Evolutionary conservation across 305 asterid species (phyloP).

Genomic region (Salvia sclarea): DNA sequence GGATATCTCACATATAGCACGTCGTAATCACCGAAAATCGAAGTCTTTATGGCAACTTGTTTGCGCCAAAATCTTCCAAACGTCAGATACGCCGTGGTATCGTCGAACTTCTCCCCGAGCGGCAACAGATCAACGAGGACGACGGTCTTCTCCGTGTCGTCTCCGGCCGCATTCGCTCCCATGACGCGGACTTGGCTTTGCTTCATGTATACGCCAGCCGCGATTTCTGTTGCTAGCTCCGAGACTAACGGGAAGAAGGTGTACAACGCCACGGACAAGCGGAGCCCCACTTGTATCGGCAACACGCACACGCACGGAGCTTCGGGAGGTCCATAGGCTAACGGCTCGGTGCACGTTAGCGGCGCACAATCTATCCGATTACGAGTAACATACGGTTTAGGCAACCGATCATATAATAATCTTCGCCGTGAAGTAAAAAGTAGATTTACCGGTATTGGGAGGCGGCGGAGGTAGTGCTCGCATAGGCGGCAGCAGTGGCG

Average conservation of each 20-base stretch:
- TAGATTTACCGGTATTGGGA: constrained; percentile 66
- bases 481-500: constrained; percentile 51
- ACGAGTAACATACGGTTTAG: constrained; percentile 23
- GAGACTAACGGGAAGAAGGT: constrained; percentile 94
- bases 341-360: constrained; percentile 73
- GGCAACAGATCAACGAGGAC: constrained; percentile 84
- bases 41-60: constrained; percentile 58
- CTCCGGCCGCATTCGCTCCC: constrained; percentile 94
- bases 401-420: constrained; percentile 16
- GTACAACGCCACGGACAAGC: constrained; percentile 65
- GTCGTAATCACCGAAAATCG: constrained; percentile 78
- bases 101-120: constrained; percentile 63
- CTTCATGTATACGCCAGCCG: constrained; percentile 66
- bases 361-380: constrained; percentile 67
- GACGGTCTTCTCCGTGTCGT: constrained; percentile 74
- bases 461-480: constrained; percentile 92
- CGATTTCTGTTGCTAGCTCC: constrained; percentile 78
- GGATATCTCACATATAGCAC: constrained; percentile 88
- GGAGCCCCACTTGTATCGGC: constrained; percentile 85
- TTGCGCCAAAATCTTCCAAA: constrained; percentile 82
- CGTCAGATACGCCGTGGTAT: constrained; percentile 58
- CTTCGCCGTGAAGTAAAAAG: constrained; percentile 16
- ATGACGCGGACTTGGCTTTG: constrained; percentile 91
- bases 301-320: constrained; percentile 76
- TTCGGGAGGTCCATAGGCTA: constrained; percentile 74